A percentile compares a stretch with the other conserved stretches of the same genome.
phyloP scores from a whole-genome alignment of 75 land plant species.

The Sequoia sempervirens region DNA sequence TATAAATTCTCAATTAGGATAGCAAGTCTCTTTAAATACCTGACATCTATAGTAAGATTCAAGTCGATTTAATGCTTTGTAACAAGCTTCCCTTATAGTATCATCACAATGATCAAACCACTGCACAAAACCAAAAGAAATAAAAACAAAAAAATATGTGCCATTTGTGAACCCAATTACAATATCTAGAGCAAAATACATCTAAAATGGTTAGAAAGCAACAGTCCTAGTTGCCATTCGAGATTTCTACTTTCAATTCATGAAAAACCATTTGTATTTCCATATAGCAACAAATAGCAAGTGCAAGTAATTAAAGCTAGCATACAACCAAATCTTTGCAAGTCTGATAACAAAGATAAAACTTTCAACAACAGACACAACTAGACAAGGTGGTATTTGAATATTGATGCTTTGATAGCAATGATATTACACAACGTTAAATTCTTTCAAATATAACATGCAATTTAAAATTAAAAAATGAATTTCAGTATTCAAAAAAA shows the following conservation, averaged over 20 bases:
- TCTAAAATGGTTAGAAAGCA: neutral
- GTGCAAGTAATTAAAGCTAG: neutral
- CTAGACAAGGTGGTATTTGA: neutral
- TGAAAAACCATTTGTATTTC: neutral
- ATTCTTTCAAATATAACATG: neutral
- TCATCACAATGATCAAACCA: conserved; percentile 84
- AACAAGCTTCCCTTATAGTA: conserved; percentile 52
- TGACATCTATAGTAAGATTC: conserved; percentile 57
- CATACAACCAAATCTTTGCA: neutral
- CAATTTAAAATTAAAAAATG: neutral
- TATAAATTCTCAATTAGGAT: neutral
- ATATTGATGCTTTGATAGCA: neutral
- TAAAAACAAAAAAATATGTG: neutral
- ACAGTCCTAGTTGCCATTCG: neutral
- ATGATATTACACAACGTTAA: neutral
- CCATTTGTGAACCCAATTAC: neutral
- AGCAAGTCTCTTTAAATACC: conserved; percentile 32
- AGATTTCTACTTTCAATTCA: neutral
- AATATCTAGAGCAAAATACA: neutral
- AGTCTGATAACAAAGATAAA: neutral
- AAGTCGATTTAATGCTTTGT: conserved; percentile 45
- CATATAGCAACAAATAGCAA: neutral
- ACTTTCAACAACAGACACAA: neutral
- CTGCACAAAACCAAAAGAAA: conserved; percentile 27
- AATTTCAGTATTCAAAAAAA: neutral